Evolutionary conservation across 2,329 filamentous ascomycete species (phyloP).

Genomic region (Didymella exigua): DNA sequence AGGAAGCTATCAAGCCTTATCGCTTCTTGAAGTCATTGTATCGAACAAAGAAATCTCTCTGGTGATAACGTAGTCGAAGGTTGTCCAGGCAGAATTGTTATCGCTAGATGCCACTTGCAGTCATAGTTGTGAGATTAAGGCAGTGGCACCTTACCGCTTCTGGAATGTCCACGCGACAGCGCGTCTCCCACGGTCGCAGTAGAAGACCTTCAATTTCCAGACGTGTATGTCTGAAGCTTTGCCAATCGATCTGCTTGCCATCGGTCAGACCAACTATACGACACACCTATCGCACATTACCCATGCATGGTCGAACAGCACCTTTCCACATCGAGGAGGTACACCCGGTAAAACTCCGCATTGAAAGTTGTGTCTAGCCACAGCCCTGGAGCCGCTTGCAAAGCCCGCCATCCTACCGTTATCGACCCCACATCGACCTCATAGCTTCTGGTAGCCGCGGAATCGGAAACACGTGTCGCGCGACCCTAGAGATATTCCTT

Average conservation of each 20-base stretch:
- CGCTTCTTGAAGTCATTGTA: background rate
- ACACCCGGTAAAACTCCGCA: slow-evolving; percentile 9
- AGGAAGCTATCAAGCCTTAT: background rate
- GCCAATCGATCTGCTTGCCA: background rate
- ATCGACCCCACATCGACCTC: slow-evolving; percentile 15
- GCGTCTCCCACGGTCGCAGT: background rate
- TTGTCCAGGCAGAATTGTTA: background rate
- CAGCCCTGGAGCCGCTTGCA: background rate
- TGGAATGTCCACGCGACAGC: slow-evolving; percentile 4
- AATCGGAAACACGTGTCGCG: slow-evolving; percentile 12
- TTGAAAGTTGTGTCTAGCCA: background rate
- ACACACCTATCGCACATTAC: background rate
- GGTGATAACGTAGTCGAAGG: background rate
- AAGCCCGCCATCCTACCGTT: slow-evolving; percentile 8
- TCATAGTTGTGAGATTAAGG: background rate
- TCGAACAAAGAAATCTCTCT: background rate
- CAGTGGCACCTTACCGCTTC: background rate
- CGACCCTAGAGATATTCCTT: background rate
- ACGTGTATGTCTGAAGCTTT: background rate
- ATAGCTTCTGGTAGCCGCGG: slow-evolving; percentile 6
- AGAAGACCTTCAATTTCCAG: background rate
- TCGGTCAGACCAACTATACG: background rate
- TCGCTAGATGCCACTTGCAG: background rate
- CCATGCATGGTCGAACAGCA: background rate
- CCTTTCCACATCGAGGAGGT: slow-evolving; percentile 15